Percentiles rank a stretch among this genome's conserved stretches.
Conservation (phyloP, 352 stramenopile species). For the Salisapilia sapeloensis region DNA sequence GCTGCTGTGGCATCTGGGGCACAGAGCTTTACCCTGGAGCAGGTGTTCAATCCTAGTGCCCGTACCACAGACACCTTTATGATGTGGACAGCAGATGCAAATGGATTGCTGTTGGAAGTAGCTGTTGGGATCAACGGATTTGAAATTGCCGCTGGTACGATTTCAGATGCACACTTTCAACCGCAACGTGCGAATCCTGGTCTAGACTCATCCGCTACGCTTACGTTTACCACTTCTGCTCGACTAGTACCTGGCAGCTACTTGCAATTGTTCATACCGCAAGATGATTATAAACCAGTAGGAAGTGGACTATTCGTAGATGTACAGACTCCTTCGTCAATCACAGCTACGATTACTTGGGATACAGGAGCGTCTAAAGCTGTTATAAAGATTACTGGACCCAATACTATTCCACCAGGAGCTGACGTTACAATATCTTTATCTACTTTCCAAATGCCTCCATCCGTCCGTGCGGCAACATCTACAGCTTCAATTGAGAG, state of each 20-base stretch:
- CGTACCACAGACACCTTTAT: conserved; percentile 14
- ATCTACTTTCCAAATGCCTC: conserved; percentile 22
- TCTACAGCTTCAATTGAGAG: conserved; percentile 19
- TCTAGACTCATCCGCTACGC: conserved; percentile 15
- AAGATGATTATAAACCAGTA: conserved; percentile 17
- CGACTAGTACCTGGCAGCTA: conserved; percentile 15
- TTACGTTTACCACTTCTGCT: conserved; percentile 32
- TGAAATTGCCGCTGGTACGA: conserved; percentile 10
- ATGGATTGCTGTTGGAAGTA: conserved; percentile 16
- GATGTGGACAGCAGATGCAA: conserved; percentile 15
- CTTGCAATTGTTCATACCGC: conserved; percentile 17
- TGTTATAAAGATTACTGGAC: conserved; percentile 15
- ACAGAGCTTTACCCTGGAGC: no score
- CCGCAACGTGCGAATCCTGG: conserved; percentile 19
- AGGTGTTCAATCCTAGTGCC: conserved; percentile 7
- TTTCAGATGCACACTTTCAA: conserved; percentile 13
- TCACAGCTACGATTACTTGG: conserved; percentile 20
- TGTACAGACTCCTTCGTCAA: conserved; percentile 5
- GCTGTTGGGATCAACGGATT: conserved; percentile 7
- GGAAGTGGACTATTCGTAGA: conserved; percentile 7
- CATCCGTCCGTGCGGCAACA: conserved; percentile 13
- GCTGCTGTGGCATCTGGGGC: no score
- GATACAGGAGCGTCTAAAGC: conserved; percentile 11
- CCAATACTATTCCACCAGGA: conserved; percentile 9
- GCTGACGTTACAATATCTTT: conserved; percentile 14